Evolutionary conservation across 192 early-diverging fungal species (phyloP), one percentile per base, ranked within the genome.

Genomic region (Rhizophagus sp.): DNA sequence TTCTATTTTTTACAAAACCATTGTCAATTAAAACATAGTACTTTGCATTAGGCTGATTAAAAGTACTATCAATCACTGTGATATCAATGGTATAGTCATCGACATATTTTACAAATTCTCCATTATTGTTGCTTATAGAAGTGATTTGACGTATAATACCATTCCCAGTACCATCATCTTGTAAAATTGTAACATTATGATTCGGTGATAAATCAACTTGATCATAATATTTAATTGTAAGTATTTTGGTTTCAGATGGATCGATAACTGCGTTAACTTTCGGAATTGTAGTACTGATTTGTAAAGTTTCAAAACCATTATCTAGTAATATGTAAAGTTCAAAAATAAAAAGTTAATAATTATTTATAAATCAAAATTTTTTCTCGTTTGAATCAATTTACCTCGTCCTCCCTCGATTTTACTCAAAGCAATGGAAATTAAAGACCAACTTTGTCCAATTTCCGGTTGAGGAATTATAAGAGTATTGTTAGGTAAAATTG

Each of bases 1-100:
- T 24, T 65, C 30, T n/a, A 27, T 62, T 34, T 11, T 25, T 65
- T 77, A 65, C 75, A 41, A 66, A 77, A 65, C 62, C 62, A 24
- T 63, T 25, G 44, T 77, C 75, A 41, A 77, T 22, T 65, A 22
- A 4, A 17, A 77, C 75, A 49, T 66, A 41, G 15, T 65, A 77
- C 49, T 24, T 62, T 11, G 5, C 17, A 41, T 22, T 39, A 12
- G 57, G 62, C 19, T 25, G 0, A 52, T 44, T 77, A 3, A 77
- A 77, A 1, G 75, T 66, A 47, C 39, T 47, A 4, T 52, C 10
- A 19, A 75, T 7, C 17, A 75, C 13, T 0, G 24, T 33, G 1
- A 52, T 15, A 1, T 30, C 30, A 30, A 30, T 30, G 1, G 30
- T 30, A 30, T 1, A 30, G 30, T 30, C 30, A 30, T 30, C 30